These are phyloP conservation scores for Epichloe festucae DNA, from an alignment of 2,329 filamentous ascomycete species.

Conservation along the genomic window DNA sequence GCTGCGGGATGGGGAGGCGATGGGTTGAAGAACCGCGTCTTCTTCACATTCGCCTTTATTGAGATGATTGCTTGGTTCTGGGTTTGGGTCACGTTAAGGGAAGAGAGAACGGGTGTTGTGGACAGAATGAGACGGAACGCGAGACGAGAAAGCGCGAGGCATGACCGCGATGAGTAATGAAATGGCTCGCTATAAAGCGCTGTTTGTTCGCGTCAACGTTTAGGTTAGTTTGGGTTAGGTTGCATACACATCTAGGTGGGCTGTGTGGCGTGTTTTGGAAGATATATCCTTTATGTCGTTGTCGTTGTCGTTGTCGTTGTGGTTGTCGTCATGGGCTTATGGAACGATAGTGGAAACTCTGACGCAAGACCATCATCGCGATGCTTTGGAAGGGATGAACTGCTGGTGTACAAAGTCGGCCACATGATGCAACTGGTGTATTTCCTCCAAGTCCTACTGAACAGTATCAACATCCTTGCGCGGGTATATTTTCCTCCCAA, in stretches of 20 bases:
- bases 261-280: neutral
- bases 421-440: too few relatives aligned
- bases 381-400: too few relatives aligned
- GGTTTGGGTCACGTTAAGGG: slow-evolving; percentile 58
- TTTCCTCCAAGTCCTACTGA: too few relatives aligned
- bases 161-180: slow-evolving; percentile 1
- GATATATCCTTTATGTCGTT: neutral
- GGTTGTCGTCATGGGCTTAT: neutral
- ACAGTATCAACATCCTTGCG: too few relatives aligned
- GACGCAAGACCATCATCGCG: too few relatives aligned
- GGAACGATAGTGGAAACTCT: too few relatives aligned
- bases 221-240: neutral
- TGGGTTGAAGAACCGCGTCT: slow-evolving; percentile 66
- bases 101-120: slow-evolving; percentile 40
- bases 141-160: slow-evolving; percentile 5
- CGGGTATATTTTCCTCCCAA: too few relatives aligned
- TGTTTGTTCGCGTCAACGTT: neutral
- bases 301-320: neutral
- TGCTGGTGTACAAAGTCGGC: too few relatives aligned
- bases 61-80: slow-evolving; percentile 83
- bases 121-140: slow-evolving; percentile 21
- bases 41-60: slow-evolving; percentile 75
- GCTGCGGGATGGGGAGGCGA: slow-evolving; percentile 41
- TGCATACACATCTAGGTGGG: neutral
- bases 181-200: neutral